Evolutionary conservation across 1,284 basidiomycete genomes (phyloP).

Genomic region (Naganishia sp.): DNA sequence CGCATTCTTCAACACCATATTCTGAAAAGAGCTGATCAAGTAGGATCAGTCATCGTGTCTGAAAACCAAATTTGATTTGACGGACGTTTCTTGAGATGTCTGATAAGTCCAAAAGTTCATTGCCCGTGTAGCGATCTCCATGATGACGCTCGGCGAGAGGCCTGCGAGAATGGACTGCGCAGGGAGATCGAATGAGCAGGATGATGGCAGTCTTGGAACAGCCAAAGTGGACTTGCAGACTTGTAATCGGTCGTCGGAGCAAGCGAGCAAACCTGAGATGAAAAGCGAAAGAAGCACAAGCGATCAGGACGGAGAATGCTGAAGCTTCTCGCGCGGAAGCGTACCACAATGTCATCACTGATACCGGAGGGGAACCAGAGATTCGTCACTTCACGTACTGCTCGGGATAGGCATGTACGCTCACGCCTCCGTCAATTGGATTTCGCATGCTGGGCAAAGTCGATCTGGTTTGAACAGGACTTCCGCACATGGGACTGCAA

Average conservation of each 20-base stretch:
- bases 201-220: not conserved
- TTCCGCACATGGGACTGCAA: slow-evolving; percentile 39
- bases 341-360: slow-evolving; percentile 41
- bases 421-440: slow-evolving; percentile 37
- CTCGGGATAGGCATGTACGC: not conserved
- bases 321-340: not conserved
- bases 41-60: not conserved
- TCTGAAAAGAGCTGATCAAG: slow-evolving; percentile 38
- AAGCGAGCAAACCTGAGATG: slow-evolving; percentile 35
- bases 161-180: slow-evolving; percentile 41
- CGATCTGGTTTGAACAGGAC: slow-evolving; percentile 34
- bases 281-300: not conserved
- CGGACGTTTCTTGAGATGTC: slow-evolving; percentile 40
- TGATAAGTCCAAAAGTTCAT: slow-evolving; percentile 44
- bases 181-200: not conserved
- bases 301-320: not conserved
- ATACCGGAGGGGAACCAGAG: not conserved
- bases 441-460: slow-evolving; percentile 41
- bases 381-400: too few relatives aligned
- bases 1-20: slow-evolving; percentile 37
- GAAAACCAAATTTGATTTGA: not conserved
- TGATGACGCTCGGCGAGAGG: slow-evolving; percentile 36
- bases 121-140: slow-evolving; percentile 40
- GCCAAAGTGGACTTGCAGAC: slow-evolving; percentile 32
- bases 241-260: slow-evolving; percentile 42